Percentiles rank a stretch among this genome's conserved stretches.
Conservation (phyloP, 1,284 basidiomycete species). For the Apiotrichum gracile region DNA sequence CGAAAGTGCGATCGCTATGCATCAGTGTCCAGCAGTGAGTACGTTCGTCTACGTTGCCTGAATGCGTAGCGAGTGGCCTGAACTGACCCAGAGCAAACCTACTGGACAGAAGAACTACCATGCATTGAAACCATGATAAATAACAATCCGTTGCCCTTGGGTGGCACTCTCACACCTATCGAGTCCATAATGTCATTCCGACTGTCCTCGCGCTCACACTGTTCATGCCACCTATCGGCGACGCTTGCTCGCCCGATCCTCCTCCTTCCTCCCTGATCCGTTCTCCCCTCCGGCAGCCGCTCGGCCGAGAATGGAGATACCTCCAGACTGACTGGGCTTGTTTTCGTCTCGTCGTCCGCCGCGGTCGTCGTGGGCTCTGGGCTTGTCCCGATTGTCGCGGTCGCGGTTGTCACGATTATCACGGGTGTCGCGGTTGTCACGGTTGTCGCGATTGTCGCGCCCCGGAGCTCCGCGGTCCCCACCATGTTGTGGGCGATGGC, state of each 20-base stretch:
- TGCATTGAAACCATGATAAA: too few species aligned
- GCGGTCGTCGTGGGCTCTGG: neutral
- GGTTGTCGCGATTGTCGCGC: neutral
- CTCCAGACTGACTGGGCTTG: neutral
- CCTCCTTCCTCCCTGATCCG: neutral
- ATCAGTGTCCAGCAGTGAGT: too few species aligned
- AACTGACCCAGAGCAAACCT: too few species aligned
- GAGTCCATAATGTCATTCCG: too few species aligned
- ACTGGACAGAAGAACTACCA: too few species aligned
- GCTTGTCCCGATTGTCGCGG: neutral
- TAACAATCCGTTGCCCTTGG: too few species aligned
- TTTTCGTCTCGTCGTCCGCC: neutral
- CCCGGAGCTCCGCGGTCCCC: neutral
- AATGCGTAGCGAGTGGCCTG: too few species aligned
- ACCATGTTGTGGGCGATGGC: neutral
- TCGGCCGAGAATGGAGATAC: conserved; percentile 6
- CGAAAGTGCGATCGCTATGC: too few species aligned
- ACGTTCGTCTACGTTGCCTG: too few species aligned
- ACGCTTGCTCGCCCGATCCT: conserved; percentile 12
- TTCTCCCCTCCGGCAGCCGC: neutral
- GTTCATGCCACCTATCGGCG: conserved; percentile 5
- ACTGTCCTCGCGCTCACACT: too few species aligned
- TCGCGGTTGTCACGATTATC: neutral
- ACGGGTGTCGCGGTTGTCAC: neutral
- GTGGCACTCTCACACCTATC: too few species aligned